Conservation (phyloP, 148 eudicot genomes). For the Rhododendron ovatum region DNA sequence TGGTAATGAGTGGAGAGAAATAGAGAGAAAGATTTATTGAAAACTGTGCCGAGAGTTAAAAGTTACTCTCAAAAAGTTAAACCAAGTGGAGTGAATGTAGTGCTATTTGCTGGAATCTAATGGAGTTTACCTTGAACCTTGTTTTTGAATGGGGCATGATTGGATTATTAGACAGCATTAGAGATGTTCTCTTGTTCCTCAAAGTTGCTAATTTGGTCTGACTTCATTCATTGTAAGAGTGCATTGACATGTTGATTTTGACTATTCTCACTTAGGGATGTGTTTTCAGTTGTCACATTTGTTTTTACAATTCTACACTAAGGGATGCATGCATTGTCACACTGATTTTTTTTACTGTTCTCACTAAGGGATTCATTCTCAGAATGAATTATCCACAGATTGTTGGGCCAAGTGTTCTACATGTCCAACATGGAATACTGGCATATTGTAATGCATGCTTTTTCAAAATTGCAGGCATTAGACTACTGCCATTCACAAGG, state of each 20-base stretch:
- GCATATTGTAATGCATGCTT: background rate
- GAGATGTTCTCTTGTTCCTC: background rate
- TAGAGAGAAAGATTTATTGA: no score
- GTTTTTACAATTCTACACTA: background rate
- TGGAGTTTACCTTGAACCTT: background rate
- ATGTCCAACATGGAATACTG: background rate
- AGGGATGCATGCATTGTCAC: background rate
- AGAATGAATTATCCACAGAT: background rate
- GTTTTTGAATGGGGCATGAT: background rate
- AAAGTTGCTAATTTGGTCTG: background rate
- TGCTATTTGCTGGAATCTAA: background rate
- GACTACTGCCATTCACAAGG: constrained; percentile 46
- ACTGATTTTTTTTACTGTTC: background rate
- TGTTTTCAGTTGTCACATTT: background rate
- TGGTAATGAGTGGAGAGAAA: no score
- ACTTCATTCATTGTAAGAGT: background rate
- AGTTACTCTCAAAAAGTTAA: no score
- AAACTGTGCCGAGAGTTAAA: no score
- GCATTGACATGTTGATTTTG: background rate
- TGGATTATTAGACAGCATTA: constrained; percentile 1
- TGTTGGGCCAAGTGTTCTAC: background rate
- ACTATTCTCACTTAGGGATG: background rate
- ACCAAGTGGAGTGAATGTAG: background rate
- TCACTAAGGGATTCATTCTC: background rate
- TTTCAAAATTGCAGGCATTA: constrained; percentile 25